Conservation (phyloP, 1,139 yeast genomes). For the Blastobotrys arbuscula region DNA sequence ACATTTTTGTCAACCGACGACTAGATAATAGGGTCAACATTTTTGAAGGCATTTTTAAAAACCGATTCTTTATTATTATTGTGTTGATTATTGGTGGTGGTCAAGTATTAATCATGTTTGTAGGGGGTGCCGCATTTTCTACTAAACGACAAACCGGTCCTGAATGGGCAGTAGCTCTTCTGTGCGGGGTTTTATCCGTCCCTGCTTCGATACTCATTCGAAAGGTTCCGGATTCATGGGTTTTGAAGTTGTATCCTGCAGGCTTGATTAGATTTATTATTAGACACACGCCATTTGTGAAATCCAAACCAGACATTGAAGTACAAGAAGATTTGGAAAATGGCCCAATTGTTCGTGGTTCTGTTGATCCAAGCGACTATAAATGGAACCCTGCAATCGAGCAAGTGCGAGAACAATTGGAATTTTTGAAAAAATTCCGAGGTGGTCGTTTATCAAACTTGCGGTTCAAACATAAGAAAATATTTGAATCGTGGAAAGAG, state of each 20-base stretch:
- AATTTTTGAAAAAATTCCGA: slow-evolving; percentile 34
- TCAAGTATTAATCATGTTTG: slow-evolving; percentile 88
- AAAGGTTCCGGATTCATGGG: slow-evolving; percentile 78
- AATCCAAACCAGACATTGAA: slow-evolving; percentile 25
- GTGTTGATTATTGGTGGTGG: slow-evolving; percentile 69
- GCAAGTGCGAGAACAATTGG: slow-evolving; percentile 36
- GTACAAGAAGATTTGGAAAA: slow-evolving; percentile 25
- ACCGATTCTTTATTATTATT: slow-evolving; percentile 73
- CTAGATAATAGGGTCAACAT: slow-evolving; percentile 88
- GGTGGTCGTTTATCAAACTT: slow-evolving; percentile 39
- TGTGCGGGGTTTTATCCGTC: slow-evolving; percentile 76
- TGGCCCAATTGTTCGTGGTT: slow-evolving; percentile 18
- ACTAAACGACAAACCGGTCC: slow-evolving; percentile 71
- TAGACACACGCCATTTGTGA: slow-evolving; percentile 35
- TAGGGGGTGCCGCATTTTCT: slow-evolving; percentile 94
- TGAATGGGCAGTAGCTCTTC: slow-evolving; percentile 85
- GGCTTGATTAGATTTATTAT: slow-evolving; percentile 43
- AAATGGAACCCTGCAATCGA: slow-evolving; percentile 41
- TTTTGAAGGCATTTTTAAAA: slow-evolving; percentile 72
- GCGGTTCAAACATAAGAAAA: slow-evolving; percentile 29
- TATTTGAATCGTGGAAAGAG: slow-evolving; percentile 28
- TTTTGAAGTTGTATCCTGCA: slow-evolving; percentile 62
- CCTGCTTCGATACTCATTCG: slow-evolving; percentile 77
- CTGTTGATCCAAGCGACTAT: slow-evolving; percentile 22
- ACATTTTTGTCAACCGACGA: slow-evolving; percentile 84